Evolutionary conservation across 2,329 filamentous ascomycete genomes (phyloP), one percentile per base, ranked within the genome.

Genomic region (Cadophora sp.): DNA sequence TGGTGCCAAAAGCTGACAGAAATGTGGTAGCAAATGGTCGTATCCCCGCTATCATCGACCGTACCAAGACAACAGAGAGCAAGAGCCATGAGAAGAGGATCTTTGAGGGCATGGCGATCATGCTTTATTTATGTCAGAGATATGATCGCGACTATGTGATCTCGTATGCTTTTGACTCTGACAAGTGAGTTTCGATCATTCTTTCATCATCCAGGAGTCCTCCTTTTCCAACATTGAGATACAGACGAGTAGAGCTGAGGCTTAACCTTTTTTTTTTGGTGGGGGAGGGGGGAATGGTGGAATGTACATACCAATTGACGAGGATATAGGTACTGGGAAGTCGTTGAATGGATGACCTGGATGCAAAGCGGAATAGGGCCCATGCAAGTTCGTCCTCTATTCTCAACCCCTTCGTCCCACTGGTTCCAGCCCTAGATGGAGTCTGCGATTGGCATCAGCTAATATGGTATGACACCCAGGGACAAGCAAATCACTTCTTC

Each of bases 21-120:
- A n/a, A n/a, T n/a, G n/a, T n/a, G n/a, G 22, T 19, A 72, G 70
- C 93, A 72, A 97, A 97, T 79, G 93, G 93, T 71, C 91, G 93
- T 73, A 96, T 97, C 75, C 93, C 94, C 9, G 93, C 93, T 63
- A 77, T 97, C 62, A 94, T 91, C n/a, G 93, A 97, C 80, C 56
- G 62, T 1, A 72, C 70, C 0, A 90, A 84, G 14, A 89, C 91
- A 77, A 83, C 83, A 5, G 89, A 94, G 77, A 92, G 92, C 73
- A 83, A 90, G 77, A 82, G 83, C 1, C 48, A 43, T 11, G 58
- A 68, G 55, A 92, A 96, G 77, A 85, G 86, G 67, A 79, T 97
- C 27, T 97, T 95, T 77, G 93, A 97, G 81, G 92, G 89, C 68
- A 92, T 91, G 68, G 87, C 90, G 71, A 94, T 97, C 77, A 82